Percentiles rank a stretch among this genome's conserved stretches.
phyloP scores from a whole-genome alignment of 768 basidiomycete genomes.

The Auriscalpium microsporum region DNA sequence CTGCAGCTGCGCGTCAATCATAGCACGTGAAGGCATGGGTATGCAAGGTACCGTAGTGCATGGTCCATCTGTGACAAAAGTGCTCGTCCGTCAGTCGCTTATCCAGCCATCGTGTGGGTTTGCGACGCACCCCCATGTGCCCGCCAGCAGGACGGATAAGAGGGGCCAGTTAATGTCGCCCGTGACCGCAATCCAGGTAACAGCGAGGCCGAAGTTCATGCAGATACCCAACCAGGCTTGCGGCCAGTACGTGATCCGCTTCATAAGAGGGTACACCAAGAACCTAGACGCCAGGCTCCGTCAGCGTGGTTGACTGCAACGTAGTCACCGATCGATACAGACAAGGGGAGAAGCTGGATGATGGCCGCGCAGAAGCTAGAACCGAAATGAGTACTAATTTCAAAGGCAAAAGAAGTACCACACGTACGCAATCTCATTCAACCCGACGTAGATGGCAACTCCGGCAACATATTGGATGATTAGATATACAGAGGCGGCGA shows the following conservation, averaged over 20 bases:
- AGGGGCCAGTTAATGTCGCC: constrained; percentile 21
- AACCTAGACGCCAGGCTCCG: constrained; percentile 6
- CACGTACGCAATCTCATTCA: constrained; percentile 6
- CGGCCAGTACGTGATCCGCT: constrained; percentile 52
- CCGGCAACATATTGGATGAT: constrained; percentile 13
- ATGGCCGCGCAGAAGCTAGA: constrained; percentile 11
- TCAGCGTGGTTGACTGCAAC: no score
- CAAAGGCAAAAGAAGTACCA: background rate
- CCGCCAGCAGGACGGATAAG: constrained; percentile 13
- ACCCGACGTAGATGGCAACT: constrained; percentile 9
- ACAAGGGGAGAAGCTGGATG: constrained; percentile 14
- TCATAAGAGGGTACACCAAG: constrained; percentile 43
- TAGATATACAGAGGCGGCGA: constrained; percentile 13
- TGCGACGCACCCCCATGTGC: constrained; percentile 15
- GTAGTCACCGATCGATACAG: background rate
- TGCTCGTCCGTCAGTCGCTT: constrained; percentile 22
- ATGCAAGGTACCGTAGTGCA: constrained; percentile 29
- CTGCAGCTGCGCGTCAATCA: constrained; percentile 12
- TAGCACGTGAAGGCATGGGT: background rate
- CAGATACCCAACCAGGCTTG: constrained; percentile 48
- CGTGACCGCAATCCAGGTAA: constrained; percentile 40
- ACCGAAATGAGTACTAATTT: background rate
- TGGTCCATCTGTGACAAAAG: constrained; percentile 30
- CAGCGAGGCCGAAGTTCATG: constrained; percentile 45
- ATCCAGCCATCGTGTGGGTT: background rate